Conservation (phyloP, 2,329 filamentous ascomycete genomes). For the Paracamarosporium sp. region DNA sequence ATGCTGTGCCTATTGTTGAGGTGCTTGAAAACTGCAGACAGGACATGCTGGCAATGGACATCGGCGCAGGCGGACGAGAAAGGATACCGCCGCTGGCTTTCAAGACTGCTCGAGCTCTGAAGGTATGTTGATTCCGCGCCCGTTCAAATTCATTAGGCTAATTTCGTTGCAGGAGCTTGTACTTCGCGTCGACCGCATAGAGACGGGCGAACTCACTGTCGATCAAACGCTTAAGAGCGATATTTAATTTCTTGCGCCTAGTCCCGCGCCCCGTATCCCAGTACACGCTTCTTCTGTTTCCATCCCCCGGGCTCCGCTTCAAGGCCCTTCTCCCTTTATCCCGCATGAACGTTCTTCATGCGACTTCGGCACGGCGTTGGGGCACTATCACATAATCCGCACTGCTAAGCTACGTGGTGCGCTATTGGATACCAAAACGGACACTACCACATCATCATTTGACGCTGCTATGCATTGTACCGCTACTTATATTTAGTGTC, state of each 20-base stretch:
- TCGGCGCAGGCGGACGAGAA: slow-evolving; percentile 65
- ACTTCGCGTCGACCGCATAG: slow-evolving; percentile 50
- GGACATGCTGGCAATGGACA: slow-evolving; percentile 69
- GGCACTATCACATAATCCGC: background rate
- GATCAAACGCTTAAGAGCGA: slow-evolving; percentile 42
- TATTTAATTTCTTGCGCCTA: slow-evolving; percentile 23
- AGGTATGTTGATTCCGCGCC: slow-evolving; percentile 53
- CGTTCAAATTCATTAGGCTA: slow-evolving; percentile 14
- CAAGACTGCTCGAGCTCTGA: slow-evolving; percentile 81
- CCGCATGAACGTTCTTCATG: background rate
- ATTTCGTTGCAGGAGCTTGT: slow-evolving; percentile 46
- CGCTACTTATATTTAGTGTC: background rate
- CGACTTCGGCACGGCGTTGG: slow-evolving; percentile 7
- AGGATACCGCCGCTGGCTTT: slow-evolving; percentile 84
- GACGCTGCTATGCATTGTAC: background rate
- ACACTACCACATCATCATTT: background rate
- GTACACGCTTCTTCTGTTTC: background rate
- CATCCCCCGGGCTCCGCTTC: background rate
- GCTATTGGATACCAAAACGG: background rate
- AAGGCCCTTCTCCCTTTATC: background rate
- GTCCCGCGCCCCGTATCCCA: background rate
- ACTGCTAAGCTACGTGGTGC: background rate
- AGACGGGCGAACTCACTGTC: slow-evolving; percentile 45
- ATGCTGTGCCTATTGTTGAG: slow-evolving; percentile 57
- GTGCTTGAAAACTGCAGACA: slow-evolving; percentile 69